Conservation (phyloP, 768 basidiomycete species). For the Dioszegia crocea region DNA sequence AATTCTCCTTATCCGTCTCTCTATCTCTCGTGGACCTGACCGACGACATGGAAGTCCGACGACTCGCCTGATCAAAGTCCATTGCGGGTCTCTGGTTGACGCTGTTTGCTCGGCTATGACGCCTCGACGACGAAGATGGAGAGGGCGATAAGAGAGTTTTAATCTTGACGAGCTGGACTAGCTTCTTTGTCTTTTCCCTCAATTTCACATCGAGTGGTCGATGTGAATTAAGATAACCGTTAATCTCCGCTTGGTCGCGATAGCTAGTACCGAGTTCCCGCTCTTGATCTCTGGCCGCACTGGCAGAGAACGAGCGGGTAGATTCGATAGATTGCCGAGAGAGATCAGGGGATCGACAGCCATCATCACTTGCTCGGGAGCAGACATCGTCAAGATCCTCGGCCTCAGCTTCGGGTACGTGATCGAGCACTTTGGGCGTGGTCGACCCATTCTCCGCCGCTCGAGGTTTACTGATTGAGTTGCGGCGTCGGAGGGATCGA, state of each 20-base stretch:
- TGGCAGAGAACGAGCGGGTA: constrained; percentile 21
- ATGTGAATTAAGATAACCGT: constrained; percentile 2
- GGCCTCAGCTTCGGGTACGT: constrained; percentile 28
- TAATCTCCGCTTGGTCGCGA: constrained; percentile 1
- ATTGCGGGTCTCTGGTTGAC: background rate
- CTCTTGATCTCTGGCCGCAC: background rate
- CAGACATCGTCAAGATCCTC: constrained; percentile 23
- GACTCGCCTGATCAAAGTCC: constrained; percentile 17
- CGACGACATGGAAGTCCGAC: constrained; percentile 29
- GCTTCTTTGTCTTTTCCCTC: constrained; percentile 45
- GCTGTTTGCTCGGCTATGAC: background rate
- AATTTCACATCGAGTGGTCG: constrained; percentile 38
- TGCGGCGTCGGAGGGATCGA: constrained; percentile 20
- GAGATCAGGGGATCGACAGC: constrained; percentile 48
- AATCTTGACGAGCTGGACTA: constrained; percentile 41
- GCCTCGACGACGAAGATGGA: background rate
- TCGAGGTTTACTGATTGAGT: constrained; percentile 9
- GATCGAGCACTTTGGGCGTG: constrained; percentile 14
- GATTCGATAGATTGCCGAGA: constrained; percentile 58
- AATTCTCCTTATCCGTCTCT: background rate
- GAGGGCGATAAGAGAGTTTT: constrained; percentile 23
- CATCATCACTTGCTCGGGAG: constrained; percentile 36
- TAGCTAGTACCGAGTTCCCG: background rate
- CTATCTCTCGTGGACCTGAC: constrained; percentile 12
- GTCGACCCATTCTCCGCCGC: background rate